These are phyloP conservation scores for Wallacemonas collosoma DNA, from an alignment of 208 protist species.

Conservation along the genomic window DNA sequence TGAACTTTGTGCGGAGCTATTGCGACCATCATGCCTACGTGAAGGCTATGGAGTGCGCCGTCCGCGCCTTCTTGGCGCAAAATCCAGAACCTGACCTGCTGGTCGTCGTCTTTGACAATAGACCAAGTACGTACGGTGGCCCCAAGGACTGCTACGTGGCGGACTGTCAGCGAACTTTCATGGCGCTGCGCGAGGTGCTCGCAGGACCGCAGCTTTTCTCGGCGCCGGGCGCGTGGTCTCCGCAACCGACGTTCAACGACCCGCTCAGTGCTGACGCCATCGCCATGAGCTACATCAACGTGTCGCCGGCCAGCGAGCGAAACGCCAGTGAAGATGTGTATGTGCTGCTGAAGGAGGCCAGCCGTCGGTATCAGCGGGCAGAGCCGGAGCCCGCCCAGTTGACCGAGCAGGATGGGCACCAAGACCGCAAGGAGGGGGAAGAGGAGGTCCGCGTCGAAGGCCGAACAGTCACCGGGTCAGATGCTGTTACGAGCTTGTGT, in stretches of 20 bases:
- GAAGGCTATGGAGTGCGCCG: constrained; percentile 23
- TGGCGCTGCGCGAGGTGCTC: constrained; percentile 27
- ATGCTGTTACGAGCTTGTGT: neutral
- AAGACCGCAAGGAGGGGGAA: no score
- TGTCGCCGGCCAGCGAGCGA: neutral
- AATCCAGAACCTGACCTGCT: constrained; percentile 39
- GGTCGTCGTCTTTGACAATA: constrained; percentile 37
- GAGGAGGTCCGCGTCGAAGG: no score
- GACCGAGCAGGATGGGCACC: no score
- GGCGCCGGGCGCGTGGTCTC: neutral
- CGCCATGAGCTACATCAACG: neutral
- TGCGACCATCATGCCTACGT: constrained; percentile 37
- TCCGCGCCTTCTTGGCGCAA: constrained; percentile 28
- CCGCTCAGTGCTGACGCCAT: neutral
- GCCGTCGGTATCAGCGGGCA: no score
- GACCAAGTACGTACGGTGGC: constrained; percentile 22
- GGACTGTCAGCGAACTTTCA: constrained; percentile 39
- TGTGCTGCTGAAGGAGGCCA: neutral
- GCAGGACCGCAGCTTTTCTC: constrained; percentile 2
- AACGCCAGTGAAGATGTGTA: neutral
- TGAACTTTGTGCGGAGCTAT: constrained; percentile 53
- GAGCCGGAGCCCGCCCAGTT: no score
- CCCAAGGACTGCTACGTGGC: constrained; percentile 30
- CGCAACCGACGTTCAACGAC: neutral
- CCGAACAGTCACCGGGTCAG: neutral